phyloP scores from a whole-genome alignment of 2,329 filamentous ascomycete genomes.

The Fusarium sp. region DNA sequence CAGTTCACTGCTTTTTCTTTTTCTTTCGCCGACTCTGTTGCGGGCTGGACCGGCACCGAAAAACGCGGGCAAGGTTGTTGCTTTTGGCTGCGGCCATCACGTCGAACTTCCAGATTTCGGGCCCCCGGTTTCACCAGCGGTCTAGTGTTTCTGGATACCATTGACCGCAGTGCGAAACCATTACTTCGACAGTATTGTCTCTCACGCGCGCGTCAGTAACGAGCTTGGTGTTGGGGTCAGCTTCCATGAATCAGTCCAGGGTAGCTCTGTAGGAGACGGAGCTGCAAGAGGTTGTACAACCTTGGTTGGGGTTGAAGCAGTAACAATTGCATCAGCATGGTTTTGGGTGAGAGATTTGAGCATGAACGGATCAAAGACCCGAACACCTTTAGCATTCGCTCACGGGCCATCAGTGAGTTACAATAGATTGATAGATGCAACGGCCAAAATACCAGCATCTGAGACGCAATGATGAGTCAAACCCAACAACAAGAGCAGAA shows the following conservation, averaged over 20 bases:
- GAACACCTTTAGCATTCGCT: background rate
- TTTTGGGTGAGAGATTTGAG: background rate
- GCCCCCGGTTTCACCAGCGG: conserved; percentile 22
- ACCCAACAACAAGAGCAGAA: background rate
- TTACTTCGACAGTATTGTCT: conserved; percentile 1
- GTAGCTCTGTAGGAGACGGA: background rate
- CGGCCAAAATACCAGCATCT: background rate
- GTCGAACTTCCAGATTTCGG: background rate
- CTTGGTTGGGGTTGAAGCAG: background rate
- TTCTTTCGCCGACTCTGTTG: conserved; percentile 23
- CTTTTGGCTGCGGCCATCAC: background rate
- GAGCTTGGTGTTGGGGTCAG: background rate
- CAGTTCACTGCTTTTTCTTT: conserved; percentile 20
- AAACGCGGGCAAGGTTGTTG: background rate
- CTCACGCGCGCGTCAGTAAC: conserved; percentile 2
- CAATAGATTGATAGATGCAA: background rate
- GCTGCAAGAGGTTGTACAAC: background rate
- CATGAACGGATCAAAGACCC: background rate
- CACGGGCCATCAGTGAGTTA: background rate
- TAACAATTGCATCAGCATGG: background rate
- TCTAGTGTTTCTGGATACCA: conserved; percentile 6
- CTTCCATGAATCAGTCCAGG: background rate
- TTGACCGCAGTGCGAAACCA: conserved; percentile 25
- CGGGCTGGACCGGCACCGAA: conserved; percentile 1
- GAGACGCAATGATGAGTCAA: background rate